These are phyloP conservation scores for Monosporascus sp. DNA, from an alignment of 2,329 filamentous ascomycete species.

Conservation along the genomic window DNA sequence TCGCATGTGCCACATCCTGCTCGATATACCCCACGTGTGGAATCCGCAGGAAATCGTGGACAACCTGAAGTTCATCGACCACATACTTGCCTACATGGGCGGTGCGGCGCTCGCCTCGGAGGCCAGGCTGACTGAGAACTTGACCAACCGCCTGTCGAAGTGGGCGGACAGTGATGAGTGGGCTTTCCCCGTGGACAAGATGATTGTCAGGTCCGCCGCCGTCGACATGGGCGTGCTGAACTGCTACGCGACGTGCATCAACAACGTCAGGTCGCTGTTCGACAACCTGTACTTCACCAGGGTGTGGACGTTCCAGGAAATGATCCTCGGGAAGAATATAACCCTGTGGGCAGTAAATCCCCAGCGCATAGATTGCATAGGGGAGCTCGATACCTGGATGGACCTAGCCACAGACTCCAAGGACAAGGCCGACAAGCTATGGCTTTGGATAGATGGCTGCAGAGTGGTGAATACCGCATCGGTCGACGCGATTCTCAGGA, in stretches of 20 bases:
- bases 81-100: conserved; percentile 31
- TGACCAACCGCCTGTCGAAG: conserved; percentile 8
- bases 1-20: conserved; percentile 16
- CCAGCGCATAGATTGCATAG: conserved; percentile 1
- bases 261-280: conserved; percentile 12
- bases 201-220: conserved; percentile 4
- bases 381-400: conserved; percentile 9
- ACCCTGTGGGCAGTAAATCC: conserved; percentile 12
- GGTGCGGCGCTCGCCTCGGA: conserved; percentile 19
- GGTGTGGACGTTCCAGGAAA: conserved; percentile 27
- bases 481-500: conserved; percentile 13
- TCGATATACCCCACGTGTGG: conserved; percentile 27
- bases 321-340: conserved; percentile 26
- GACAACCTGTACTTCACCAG: conserved; percentile 21
- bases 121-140: conserved; percentile 10
- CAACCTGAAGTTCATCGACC: conserved; percentile 25
- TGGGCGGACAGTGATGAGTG: conserved; percentile 7
- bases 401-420: conserved; percentile 8
- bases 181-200: conserved; percentile 1
- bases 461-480: conserved; percentile 4
- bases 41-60: conserved; percentile 25
- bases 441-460: conserved; percentile 3
- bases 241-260: conserved; percentile 9
- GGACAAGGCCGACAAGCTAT: conserved; percentile 9
- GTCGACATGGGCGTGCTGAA: conserved; percentile 12